A percentile compares a stretch with the other conserved stretches of the same genome.
Conservation (phyloP, 73 alveolate species). For the Symbiodinium pilosum region DNA sequence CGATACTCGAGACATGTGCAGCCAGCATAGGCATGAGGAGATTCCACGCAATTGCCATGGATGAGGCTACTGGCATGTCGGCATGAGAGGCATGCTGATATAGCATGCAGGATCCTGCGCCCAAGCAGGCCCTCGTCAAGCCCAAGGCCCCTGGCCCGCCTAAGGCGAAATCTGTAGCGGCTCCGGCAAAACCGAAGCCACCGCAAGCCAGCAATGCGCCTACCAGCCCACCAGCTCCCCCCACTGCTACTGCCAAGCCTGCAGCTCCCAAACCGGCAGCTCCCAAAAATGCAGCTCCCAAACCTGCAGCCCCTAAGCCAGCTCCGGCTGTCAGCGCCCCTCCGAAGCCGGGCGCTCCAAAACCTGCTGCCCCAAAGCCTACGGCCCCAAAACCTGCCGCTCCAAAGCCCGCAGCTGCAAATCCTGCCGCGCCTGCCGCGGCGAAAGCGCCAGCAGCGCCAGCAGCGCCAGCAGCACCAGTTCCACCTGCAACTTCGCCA, state of each 20-base stretch:
- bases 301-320: not conserved
- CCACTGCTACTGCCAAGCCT: not conserved
- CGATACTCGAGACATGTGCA: not conserved
- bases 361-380: not conserved
- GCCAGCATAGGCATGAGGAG: no score
- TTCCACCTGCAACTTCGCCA: no score
- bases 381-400: not conserved
- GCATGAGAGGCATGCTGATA: not conserved
- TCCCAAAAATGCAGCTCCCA: not conserved
- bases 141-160: not conserved
- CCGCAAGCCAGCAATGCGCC: not conserved
- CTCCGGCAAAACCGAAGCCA: not conserved
- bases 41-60: no score
- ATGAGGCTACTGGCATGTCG: no score
- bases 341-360: not conserved
- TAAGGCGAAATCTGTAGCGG: not conserved
- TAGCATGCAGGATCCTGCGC: conserved; percentile 5
- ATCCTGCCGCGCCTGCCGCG: not conserved
- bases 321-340: not conserved
- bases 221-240: not conserved
- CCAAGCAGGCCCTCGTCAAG: not conserved
- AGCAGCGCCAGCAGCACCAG: no score
- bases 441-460: not conserved
- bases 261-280: not conserved
- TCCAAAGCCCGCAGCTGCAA: not conserved